Evolutionary conservation across 2,329 filamentous ascomycete species (phyloP).

Genomic region (Fusarium torulosum): DNA sequence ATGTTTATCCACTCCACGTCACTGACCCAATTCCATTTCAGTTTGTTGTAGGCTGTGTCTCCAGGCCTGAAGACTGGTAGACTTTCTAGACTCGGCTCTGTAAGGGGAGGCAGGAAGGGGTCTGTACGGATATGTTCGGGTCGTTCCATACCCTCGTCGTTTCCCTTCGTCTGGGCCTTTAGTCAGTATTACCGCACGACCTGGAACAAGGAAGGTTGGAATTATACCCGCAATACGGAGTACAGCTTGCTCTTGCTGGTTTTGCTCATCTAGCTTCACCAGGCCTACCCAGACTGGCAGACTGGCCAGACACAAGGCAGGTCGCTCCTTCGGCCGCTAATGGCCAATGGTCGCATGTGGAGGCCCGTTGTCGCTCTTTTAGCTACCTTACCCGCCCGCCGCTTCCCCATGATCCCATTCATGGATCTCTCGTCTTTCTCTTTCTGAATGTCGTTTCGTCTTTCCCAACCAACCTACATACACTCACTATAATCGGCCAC

Average conservation of each 20-base stretch:
- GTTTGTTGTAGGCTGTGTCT: neutral
- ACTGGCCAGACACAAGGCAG: conserved; percentile 8
- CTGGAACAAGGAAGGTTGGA: conserved; percentile 19
- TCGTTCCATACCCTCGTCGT: conserved; percentile 35
- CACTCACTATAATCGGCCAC: conserved; percentile 48
- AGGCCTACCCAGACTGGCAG: no score
- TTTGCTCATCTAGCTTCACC: no score
- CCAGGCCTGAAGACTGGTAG: neutral
- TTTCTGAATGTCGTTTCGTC: conserved; percentile 40
- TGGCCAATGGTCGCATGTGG: conserved; percentile 43
- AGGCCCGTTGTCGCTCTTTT: conserved; percentile 43
- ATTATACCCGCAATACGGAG: conserved; percentile 26
- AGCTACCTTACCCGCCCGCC: conserved; percentile 45
- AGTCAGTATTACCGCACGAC: conserved; percentile 22
- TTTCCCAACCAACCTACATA: conserved; percentile 43
- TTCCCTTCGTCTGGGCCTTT: conserved; percentile 20
- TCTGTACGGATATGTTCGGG: conserved; percentile 28
- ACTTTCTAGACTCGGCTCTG: conserved; percentile 21
- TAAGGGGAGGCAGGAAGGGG: conserved; percentile 29
- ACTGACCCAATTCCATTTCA: conserved; percentile 34
- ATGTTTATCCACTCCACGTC: conserved; percentile 37
- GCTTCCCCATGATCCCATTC: conserved; percentile 42
- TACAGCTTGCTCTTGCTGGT: conserved; percentile 28
- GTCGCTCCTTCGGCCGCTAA: conserved; percentile 39
- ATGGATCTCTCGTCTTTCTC: conserved; percentile 37